Conservation (phyloP, 2,329 filamentous ascomycete genomes). For the Rachicladosporium sp. region DNA sequence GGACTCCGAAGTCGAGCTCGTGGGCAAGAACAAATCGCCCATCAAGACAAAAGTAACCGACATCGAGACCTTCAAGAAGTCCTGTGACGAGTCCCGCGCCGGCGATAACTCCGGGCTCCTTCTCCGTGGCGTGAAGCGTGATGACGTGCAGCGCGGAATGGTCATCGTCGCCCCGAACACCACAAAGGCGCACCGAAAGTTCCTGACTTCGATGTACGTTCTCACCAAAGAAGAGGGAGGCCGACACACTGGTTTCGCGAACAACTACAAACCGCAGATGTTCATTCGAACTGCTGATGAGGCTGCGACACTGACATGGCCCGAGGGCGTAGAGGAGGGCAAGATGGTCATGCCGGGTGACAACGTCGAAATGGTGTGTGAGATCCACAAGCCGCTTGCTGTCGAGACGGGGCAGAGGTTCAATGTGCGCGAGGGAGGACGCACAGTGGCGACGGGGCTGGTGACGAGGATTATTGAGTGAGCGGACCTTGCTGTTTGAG, state of each 20-base stretch:
- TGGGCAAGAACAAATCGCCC: constrained; percentile 68
- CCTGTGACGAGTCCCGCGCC: constrained; percentile 87
- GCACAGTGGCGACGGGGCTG: constrained; percentile 34
- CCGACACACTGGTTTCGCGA: constrained; percentile 85
- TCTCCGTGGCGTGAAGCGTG: constrained; percentile 87
- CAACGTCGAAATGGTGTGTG: constrained; percentile 94
- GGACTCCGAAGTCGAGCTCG: constrained; percentile 86
- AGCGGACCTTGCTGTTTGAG: background rate
- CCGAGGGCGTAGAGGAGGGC: constrained; percentile 55
- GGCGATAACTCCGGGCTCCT: constrained; percentile 98
- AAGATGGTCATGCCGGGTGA: constrained; percentile 97
- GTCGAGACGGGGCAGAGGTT: constrained; percentile 88
- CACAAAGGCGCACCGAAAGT: constrained; percentile 79
- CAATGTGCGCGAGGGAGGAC: constrained; percentile 95
- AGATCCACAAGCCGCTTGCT: constrained; percentile 73
- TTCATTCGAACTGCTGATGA: constrained; percentile 83
- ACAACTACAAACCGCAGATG: constrained; percentile 95
- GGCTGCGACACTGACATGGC: constrained; percentile 68
- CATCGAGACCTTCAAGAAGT: constrained; percentile 99
- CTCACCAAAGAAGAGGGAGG: constrained; percentile 96
- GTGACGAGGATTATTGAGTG: constrained; percentile 28
- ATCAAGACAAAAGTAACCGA: constrained; percentile 99
- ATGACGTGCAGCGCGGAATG: constrained; percentile 92
- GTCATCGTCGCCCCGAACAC: constrained; percentile 73
- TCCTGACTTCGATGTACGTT: constrained; percentile 92